Evolutionary conservation across 116 monocot genomes (phyloP).

Genomic region (Phalaenopsis hybrid): DNA sequence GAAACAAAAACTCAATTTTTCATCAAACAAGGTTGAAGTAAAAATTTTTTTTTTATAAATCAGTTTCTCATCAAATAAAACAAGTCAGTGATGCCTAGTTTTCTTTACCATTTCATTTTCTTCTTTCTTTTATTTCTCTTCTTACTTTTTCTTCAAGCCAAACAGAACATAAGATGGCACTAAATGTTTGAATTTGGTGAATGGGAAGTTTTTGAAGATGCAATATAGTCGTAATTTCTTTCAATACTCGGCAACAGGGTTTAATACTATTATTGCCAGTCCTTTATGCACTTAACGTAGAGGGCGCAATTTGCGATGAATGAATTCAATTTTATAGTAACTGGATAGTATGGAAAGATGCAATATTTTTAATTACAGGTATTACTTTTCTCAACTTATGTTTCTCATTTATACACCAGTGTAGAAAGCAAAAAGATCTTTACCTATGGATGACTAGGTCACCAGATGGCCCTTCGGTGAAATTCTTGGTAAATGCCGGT

Average conservation of each 20-base stretch:
- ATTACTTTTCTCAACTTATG: background rate
- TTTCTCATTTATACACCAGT: slow-evolving; percentile 42
- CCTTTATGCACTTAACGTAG: background rate
- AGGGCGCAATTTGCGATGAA: background rate
- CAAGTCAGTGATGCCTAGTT: background rate
- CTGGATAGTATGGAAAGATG: background rate
- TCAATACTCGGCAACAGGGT: background rate
- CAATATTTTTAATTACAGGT: background rate
- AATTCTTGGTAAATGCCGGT: slow-evolving; percentile 92
- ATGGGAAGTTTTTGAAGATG: background rate
- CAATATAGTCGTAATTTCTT: background rate
- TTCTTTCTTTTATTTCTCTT: background rate
- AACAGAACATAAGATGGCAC: background rate
- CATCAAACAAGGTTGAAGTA: background rate
- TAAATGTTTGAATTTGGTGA: background rate
- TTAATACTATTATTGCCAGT: background rate
- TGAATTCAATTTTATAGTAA: background rate
- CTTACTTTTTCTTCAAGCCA: background rate
- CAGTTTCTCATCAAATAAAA: background rate
- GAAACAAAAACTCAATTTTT: background rate
- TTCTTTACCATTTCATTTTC: background rate
- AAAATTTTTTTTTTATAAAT: background rate
- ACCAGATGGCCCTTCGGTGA: slow-evolving; percentile 75
- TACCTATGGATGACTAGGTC: slow-evolving; percentile 93
- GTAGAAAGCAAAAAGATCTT: slow-evolving; percentile 86